phyloP scores from a whole-genome alignment of 768 basidiomycete genomes.

The Suillus sp. region DNA sequence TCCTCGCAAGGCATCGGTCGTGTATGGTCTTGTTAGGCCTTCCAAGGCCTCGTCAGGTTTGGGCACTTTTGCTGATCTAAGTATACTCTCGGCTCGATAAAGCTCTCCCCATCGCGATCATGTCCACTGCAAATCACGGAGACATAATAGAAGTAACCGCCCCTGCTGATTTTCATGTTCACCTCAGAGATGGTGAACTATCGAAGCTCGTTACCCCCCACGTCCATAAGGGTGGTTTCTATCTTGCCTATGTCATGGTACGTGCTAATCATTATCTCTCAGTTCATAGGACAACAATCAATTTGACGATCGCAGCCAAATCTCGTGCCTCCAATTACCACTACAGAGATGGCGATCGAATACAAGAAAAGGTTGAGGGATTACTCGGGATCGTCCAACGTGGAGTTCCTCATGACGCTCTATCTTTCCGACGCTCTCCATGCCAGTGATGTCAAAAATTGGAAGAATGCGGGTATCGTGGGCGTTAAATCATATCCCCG shows the following conservation, averaged over 20 bases:
- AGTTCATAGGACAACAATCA: conserved; percentile 16
- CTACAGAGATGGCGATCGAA: conserved; percentile 73
- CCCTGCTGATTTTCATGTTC: conserved; percentile 95
- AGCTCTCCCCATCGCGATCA: conserved; percentile 26
- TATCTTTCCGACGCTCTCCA: conserved; percentile 93
- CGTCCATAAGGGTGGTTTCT: conserved; percentile 86
- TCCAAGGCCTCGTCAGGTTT: background rate
- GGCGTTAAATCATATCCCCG: conserved; percentile 97
- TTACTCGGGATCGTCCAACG: conserved; percentile 60
- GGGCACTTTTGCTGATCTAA: background rate
- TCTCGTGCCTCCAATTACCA: conserved; percentile 84
- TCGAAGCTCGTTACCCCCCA: conserved; percentile 86
- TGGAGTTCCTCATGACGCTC: conserved; percentile 93
- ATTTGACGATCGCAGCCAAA: conserved; percentile 68
- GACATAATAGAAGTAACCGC: conserved; percentile 36
- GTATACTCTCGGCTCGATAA: conserved; percentile 17
- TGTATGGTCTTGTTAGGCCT: background rate
- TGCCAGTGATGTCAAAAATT: conserved; percentile 87
- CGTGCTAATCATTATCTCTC: conserved; percentile 23
- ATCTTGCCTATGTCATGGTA: conserved; percentile 96
- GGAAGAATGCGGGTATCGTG: conserved; percentile 78
- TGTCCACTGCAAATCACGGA: conserved; percentile 23
- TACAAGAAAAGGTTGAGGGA: conserved; percentile 77
- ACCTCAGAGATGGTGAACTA: conserved; percentile 86
- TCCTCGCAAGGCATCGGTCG: no score